Percentiles rank a stretch among this genome's conserved stretches.
Evolutionary conservation across 1,284 basidiomycete genomes (phyloP).

Genomic region (Puccinia triticina): DNA sequence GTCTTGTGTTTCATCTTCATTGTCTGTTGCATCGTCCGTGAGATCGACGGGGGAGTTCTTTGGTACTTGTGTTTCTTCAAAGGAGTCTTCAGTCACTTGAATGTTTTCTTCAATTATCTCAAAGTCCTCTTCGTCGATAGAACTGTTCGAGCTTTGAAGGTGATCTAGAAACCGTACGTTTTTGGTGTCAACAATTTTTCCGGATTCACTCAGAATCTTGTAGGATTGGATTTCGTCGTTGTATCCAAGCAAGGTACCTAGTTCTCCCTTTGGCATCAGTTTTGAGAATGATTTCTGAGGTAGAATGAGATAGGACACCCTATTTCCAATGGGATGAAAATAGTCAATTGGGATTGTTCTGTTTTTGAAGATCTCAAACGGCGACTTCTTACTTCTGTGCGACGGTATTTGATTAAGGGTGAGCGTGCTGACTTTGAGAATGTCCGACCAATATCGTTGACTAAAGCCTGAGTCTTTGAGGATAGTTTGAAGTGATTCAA

Average conservation of each 20-base stretch:
- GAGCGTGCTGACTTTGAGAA: too few relatives aligned
- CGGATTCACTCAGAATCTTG: not conserved
- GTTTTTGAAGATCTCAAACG: not conserved
- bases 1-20: not conserved
- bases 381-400: not conserved
- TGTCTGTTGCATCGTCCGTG: too few relatives aligned
- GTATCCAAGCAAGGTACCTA: not conserved
- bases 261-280: not conserved
- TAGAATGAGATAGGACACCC: not conserved
- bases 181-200: not conserved
- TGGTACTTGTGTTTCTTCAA: not conserved
- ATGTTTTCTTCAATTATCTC: not conserved
- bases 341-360: not conserved
- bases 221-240: not conserved
- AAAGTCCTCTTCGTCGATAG: not conserved
- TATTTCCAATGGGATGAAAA: not conserved
- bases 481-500: not conserved
- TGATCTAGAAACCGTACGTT: not conserved
- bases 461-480: too few relatives aligned
- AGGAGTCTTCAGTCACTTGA: not conserved
- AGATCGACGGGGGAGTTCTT: too few relatives aligned
- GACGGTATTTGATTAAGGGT: not conserved
- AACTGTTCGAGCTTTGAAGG: not conserved
- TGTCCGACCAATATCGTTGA: too few relatives aligned
- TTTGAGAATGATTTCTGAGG: not conserved